Base-by-base conservation (phyloP, 2,329 filamentous ascomycete species). In the Rhytidhysteron rufulum region DNA sequence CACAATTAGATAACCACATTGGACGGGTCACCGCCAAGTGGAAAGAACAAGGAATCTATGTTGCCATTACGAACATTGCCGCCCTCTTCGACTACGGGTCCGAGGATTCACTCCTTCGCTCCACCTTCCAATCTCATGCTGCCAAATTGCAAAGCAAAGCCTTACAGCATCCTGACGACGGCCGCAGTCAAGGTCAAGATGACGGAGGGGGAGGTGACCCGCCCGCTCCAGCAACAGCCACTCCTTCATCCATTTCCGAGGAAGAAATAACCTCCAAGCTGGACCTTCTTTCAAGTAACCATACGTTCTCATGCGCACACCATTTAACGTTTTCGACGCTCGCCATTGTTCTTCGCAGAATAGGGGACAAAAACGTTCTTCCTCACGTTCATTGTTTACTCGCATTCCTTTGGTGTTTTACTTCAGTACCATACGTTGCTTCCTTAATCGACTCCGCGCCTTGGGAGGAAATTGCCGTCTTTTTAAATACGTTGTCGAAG, bases 361-460 rank as follows among this genome's bases (percentile, higher is more conserved):
- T 73, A 20, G 75, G 73, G 0, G 80, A 85, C 32, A 65, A 71
- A 3, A 80, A 82, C 44, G 74, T 79, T 3, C 65, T 85, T 2
- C 74, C 82, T 0, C 85, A 79, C 52, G 53, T 85, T 0, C 82
- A 87, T 48, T 73, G 79, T 0, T 73, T 75, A 4, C 64, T 88
- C 19, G 74, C 78, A 0, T 86, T 85, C 49, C 55, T 86, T 74
- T 62, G 55, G 42, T 11, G 59, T 67, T 15, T 57, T 79, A 45
- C 56, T 40, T 51, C 54, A 6, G 50, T 55, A 31, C 37, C 39
- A 61, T 58, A 62, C 53, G 56, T 60, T 54, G 41, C 54, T 17
- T 41, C 58, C 22, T 42, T 63, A 6, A 30, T 58, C 32, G 42
- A 53, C 2, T 53, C 62, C 0, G 66, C 77, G 20, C 78, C 79